Percentiles rank a stretch among this genome's conserved stretches.
These are phyloP conservation scores for Tylopilus sp. DNA, from an alignment of 768 basidiomycete genomes.

Conservation along the genomic window DNA sequence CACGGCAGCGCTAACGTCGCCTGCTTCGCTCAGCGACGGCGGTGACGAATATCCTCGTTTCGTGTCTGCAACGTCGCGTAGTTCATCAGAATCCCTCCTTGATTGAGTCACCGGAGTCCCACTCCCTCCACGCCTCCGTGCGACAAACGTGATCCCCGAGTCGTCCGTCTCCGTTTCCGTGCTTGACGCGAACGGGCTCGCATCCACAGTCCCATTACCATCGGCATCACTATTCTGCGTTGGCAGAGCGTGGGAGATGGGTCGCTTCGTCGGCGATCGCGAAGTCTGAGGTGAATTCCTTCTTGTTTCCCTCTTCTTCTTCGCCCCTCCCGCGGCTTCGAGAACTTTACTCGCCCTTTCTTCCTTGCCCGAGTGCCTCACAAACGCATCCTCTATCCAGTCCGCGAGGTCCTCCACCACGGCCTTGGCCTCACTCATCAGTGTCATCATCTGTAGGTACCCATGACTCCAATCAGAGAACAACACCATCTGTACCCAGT, in stretches of 20 bases:
- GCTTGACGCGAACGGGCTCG: constrained; percentile 41
- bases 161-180: constrained; percentile 76
- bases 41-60: constrained; percentile 19
- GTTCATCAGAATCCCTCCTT: constrained; percentile 21
- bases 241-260: not conserved
- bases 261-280: constrained; percentile 23
- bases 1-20: not conserved
- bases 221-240: constrained; percentile 1
- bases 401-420: constrained; percentile 82
- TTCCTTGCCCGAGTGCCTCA: constrained; percentile 29
- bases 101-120: constrained; percentile 25
- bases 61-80: constrained; percentile 10
- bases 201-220: constrained; percentile 10
- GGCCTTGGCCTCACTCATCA: constrained; percentile 79
- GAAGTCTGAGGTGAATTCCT: constrained; percentile 22
- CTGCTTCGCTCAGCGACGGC: not conserved
- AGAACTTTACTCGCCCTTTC: constrained; percentile 17
- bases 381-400: constrained; percentile 86
- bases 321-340: constrained; percentile 12
- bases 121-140: constrained; percentile 44
- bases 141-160: constrained; percentile 65
- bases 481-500: constrained; percentile 92
- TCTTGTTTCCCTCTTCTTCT: constrained; percentile 28
- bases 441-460: constrained; percentile 88
- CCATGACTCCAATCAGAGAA: constrained; percentile 98